These are phyloP conservation scores for Hamamelis virginiana DNA, from an alignment of 164 flowering plant species.

Conservation along the genomic window DNA sequence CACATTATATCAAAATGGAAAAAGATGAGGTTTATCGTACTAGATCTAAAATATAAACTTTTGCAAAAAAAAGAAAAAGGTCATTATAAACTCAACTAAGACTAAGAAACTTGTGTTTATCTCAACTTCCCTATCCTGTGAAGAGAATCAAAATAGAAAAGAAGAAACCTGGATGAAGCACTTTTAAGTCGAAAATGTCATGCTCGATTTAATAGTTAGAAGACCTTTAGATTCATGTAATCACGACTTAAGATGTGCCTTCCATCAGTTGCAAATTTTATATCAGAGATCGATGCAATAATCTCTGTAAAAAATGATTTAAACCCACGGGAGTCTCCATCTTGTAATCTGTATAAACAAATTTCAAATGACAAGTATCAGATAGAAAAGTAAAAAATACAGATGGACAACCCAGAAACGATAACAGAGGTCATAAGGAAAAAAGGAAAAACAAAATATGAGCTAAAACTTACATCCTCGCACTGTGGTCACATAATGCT, in stretches of 20 bases:
- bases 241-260: constrained; percentile 76
- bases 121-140: no score
- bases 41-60: background rate
- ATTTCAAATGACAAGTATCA: constrained; percentile 11
- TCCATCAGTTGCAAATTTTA: constrained; percentile 74
- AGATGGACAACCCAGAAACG: background rate
- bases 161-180: background rate
- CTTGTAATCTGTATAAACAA: constrained; percentile 53
- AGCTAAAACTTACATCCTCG: constrained; percentile 55
- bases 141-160: background rate
- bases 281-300: constrained; percentile 66
- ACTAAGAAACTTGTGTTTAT: no score
- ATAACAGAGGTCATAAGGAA: background rate
- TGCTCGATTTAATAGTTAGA: constrained; percentile 3
- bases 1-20: background rate
- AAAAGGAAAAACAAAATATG: constrained; percentile 1
- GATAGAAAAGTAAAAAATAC: background rate
- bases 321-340: constrained; percentile 45
- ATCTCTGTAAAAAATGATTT: constrained; percentile 80
- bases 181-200: background rate
- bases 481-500: constrained; percentile 73
- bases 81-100: no score
- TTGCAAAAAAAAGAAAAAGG: no score
- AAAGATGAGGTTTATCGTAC: background rate
- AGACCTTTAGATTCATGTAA: constrained; percentile 84